Evolutionary conservation across 768 basidiomycete species (phyloP).

Genomic region (Epithele typhae): DNA sequence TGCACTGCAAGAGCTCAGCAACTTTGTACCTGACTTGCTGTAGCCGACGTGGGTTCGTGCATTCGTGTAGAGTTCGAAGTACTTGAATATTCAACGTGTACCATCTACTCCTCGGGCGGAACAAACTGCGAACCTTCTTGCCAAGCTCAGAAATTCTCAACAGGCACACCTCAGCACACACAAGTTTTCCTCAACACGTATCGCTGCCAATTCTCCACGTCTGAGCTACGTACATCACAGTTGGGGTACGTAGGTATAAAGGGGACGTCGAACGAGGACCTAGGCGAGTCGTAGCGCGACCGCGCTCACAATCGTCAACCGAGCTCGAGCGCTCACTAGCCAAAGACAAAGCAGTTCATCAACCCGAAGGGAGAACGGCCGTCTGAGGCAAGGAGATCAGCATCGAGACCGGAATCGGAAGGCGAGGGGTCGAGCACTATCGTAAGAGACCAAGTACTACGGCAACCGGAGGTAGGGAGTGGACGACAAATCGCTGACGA

Average conservation of each 20-base stretch:
- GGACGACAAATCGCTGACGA: background rate
- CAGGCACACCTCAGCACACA: too few relatives aligned
- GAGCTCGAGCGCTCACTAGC: constrained; percentile 42
- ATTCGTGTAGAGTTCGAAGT: background rate
- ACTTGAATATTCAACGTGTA: background rate
- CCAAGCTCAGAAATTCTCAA: too few relatives aligned
- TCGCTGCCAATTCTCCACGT: background rate
- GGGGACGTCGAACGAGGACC: background rate
- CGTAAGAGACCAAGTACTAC: background rate
- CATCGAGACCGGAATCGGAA: constrained; percentile 17
- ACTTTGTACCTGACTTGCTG: constrained; percentile 15
- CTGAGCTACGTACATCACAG: constrained; percentile 10
- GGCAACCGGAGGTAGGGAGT: background rate
- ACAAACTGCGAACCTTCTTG: too few relatives aligned
- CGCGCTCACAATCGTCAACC: background rate
- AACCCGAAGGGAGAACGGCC: constrained; percentile 43
- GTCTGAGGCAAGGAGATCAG: constrained; percentile 26
- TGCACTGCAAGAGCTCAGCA: constrained; percentile 40
- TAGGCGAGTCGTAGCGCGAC: background rate
- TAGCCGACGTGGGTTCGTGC: background rate
- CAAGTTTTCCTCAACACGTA: background rate
- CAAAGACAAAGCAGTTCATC: constrained; percentile 37
- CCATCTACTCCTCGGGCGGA: too few relatives aligned
- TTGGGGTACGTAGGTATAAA: constrained; percentile 3
- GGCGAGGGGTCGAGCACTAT: background rate